Conservation (phyloP, 1,139 yeast genomes). For the Insectozyma bohioensis region DNA sequence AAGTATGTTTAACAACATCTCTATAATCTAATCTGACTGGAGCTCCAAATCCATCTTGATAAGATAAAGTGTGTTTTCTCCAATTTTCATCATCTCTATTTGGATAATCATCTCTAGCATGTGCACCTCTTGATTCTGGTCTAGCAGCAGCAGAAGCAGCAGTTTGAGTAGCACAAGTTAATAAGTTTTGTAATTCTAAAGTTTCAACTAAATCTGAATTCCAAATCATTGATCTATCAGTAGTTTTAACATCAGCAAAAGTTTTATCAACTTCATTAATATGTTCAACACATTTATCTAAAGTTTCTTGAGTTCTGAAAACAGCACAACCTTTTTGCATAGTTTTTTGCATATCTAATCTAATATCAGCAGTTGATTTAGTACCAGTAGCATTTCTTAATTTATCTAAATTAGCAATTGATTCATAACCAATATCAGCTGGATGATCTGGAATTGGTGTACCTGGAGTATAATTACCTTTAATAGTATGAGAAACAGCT, state of each 20-base stretch:
- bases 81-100: slow-evolving; percentile 93
- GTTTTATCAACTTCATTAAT: slow-evolving; percentile 75
- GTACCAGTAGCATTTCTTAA: slow-evolving; percentile 85
- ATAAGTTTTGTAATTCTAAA: slow-evolving; percentile 90
- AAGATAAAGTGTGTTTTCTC: slow-evolving; percentile 97
- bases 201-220: slow-evolving; percentile 96
- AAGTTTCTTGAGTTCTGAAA: slow-evolving; percentile 89
- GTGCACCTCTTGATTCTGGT: slow-evolving; percentile 98
- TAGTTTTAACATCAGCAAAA: slow-evolving; percentile 69
- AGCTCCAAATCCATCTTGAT: slow-evolving; percentile 77
- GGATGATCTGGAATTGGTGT: slow-evolving; percentile 75
- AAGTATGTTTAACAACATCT: slow-evolving; percentile 76
- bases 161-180: slow-evolving; percentile 97
- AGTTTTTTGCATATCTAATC: slow-evolving; percentile 89
- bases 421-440: slow-evolving; percentile 83
- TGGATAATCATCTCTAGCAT: slow-evolving; percentile 97
- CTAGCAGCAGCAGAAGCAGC: slow-evolving; percentile 94
- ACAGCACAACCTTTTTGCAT: slow-evolving; percentile 98
- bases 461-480: slow-evolving; percentile 84
- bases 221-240: slow-evolving; percentile 99
- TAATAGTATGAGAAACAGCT: slow-evolving; percentile 92
- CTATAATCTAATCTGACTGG: slow-evolving; percentile 80
- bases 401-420: slow-evolving; percentile 87
- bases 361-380: slow-evolving; percentile 80
- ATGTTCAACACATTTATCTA: slow-evolving; percentile 87